A percentile compares a stretch with the other conserved stretches of the same genome.
phyloP scores from a whole-genome alignment of 2,329 filamentous ascomycete species.

The Diaporthe citrichinensis region DNA sequence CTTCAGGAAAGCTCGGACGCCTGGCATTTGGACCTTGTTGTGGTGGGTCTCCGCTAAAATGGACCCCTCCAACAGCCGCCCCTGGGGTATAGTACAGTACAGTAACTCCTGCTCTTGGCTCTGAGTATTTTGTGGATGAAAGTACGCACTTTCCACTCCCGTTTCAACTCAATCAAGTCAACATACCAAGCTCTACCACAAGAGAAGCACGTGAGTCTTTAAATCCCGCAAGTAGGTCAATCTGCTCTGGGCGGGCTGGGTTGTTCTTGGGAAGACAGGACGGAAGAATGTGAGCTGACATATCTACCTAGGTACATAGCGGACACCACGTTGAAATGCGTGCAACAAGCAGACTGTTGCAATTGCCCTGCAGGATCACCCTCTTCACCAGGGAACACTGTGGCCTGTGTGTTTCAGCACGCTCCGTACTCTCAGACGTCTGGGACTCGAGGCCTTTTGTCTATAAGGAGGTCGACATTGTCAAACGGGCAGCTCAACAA shows the following conservation, averaged over 20 bases:
- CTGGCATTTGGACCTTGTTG: background rate
- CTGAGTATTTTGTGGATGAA: background rate
- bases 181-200: no score
- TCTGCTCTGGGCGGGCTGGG: background rate
- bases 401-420: conserved; percentile 78
- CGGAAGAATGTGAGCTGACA: background rate
- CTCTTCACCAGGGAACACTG: conserved; percentile 82
- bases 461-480: conserved; percentile 79
- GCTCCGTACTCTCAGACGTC: conserved; percentile 76
- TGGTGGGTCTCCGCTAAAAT: conserved; percentile 30
- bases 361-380: conserved; percentile 75
- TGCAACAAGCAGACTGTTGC: conserved; percentile 63
- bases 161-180: background rate
- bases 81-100: background rate
- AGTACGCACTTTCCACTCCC: background rate
- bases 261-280: no score
- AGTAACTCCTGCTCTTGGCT: background rate
- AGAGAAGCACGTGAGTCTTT: background rate
- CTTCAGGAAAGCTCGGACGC: conserved; percentile 31
- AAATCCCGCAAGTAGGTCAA: background rate
- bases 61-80: conserved; percentile 24
- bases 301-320: no score
- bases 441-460: conserved; percentile 77
- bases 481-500: conserved; percentile 70
- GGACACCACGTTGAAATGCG: conserved; percentile 59